Evolutionary conservation across 106 monocot species (phyloP), one percentile per base, ranked within the genome.

Genomic region (Vanilla planifolia): DNA sequence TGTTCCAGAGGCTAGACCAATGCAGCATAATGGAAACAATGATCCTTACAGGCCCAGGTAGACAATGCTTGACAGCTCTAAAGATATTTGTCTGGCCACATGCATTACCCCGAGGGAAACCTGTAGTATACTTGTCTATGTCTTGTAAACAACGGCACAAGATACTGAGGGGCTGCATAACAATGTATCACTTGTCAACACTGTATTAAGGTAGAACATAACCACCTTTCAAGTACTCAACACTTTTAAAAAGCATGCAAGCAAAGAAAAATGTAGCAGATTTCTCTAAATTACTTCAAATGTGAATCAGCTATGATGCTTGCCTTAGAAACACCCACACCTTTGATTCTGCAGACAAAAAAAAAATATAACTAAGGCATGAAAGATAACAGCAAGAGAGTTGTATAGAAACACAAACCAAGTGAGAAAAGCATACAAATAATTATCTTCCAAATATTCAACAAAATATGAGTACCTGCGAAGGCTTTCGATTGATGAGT

Each of bases 141-240:
- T 92, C 92, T 32, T 63, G 67, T 13, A 98, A 70, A 13, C 85
- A 82, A 59, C 58, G 82, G 55, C 98, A 98, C 58, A 98, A 46
- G 59, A 98, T 88, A 72, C 98, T 98, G 17, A 98, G 78, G 32
- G 98, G 98, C 98, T 98, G 81, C 80, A 81, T 19, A 57, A 48
- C 43, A 6, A 73, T 27, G 8, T 15, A 56, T 57, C 39, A 66
- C 57, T 47, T 30, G 53, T 20, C 16, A 53, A 26, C 22, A 44
- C 16, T 34, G 43, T 22, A 53, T 53, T 5, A 55, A 26, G 27
- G 35, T 8, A 26, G 24, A 48, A 2, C 48, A 33, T 10, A 17
- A 30, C 22, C 1, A 68, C 14, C 40, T 48, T 61, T 10, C 19
- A 29, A n/a, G 24, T 36, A 33, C 11, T 48, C 14, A 24, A 30